Evolutionary conservation across 345 rosid genomes (phyloP).

Genomic region (Rubroshorea leprosula): DNA sequence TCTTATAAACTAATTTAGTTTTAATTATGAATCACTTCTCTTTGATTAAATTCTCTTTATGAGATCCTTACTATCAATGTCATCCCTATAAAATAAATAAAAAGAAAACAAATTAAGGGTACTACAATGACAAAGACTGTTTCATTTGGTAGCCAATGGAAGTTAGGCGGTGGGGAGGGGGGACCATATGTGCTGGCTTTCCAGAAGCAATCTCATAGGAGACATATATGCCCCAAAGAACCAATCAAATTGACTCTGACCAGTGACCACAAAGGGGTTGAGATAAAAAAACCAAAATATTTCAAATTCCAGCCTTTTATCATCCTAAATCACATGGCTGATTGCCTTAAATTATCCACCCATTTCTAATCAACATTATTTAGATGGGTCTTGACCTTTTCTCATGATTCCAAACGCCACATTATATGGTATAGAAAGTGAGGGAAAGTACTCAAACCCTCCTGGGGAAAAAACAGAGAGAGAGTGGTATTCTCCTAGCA

Average conservation of each 20-base stretch:
- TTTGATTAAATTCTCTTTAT: too few relatives aligned
- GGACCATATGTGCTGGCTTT: constrained; percentile 20
- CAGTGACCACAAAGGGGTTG: background rate
- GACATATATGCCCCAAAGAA: constrained; percentile 18
- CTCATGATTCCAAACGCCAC: constrained; percentile 18
- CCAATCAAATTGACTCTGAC: background rate
- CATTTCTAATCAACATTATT: constrained; percentile 17
- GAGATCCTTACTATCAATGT: too few relatives aligned
- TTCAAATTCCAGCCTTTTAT: constrained; percentile 19
- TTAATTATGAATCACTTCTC: background rate
- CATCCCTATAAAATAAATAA: too few relatives aligned
- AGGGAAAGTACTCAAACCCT: background rate
- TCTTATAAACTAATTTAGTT: background rate
- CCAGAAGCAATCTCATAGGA: constrained; percentile 11
- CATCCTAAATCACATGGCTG: constrained; percentile 36
- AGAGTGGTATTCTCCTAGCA: background rate
- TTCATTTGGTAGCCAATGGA: background rate
- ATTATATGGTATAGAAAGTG: background rate
- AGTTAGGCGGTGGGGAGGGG: constrained; percentile 7
- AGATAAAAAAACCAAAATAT: background rate
- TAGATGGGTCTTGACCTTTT: constrained; percentile 5
- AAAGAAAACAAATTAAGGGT: background rate
- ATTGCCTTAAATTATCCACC: constrained; percentile 17
- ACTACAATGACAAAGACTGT: background rate
- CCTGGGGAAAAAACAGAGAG: background rate